Evolutionary conservation across 805 yeast species (phyloP), one percentile per base, ranked within the genome.

Genomic region (Brettanomyces nanus): DNA sequence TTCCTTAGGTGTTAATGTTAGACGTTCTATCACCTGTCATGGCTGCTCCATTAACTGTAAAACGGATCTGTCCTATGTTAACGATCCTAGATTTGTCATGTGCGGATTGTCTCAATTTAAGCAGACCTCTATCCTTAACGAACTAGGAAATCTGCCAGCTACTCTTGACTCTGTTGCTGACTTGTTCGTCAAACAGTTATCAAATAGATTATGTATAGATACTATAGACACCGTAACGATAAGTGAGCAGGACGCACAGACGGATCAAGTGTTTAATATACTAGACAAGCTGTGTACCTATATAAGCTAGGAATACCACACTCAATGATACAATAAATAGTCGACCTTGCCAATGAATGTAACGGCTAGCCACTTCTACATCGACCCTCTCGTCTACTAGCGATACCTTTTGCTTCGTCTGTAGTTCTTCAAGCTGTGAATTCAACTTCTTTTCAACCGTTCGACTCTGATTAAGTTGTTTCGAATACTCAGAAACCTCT

Each of bases 1-100:
- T 1, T 83, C 96, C 19, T 73, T 94, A 4, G 98, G 98, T 0
- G 77, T 90, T 36, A 87, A 86, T 51, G 79, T 90, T 5, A 80
- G 86, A 44, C 64, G 96, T 41, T 77, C 83, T 10, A 71, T 92
- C 23, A 85, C 97, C 0, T 77, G 92, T 1, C 95, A 89, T 61
- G 98, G 99, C 0, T 67, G 90, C 13, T 85, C 90, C 1, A 69
- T 92, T 31, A 92, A 92, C 53, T 79, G 84, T 3, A 44, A 53
- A 23, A 86, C 95, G 1, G 87, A 87, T 50, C 66, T 86, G 31
- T 68, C 73, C 28, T 83, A 71, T 59, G 69, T 90, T 48, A 80
- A 85, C 42, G 65, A 68, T 22, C 52, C 64, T 1, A 60, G 70
- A 0, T 75, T 85, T 45, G 79, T 76, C 4, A 85, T 95, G 70